Base-by-base conservation (phyloP, 2,329 filamentous ascomycete genomes). In the Fusarium sp. region DNA sequence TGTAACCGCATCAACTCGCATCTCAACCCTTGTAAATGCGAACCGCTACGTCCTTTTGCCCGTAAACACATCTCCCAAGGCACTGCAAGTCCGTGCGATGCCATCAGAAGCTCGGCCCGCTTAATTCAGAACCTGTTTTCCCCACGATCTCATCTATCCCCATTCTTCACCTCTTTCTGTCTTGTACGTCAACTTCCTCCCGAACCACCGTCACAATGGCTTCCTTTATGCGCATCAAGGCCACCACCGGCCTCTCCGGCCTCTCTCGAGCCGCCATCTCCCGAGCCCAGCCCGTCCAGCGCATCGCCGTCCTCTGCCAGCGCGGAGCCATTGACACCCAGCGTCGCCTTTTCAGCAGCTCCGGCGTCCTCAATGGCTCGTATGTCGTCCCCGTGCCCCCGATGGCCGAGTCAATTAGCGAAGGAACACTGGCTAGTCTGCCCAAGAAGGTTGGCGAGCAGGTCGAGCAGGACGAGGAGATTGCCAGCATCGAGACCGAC, bases 381-480 rank as follows among this genome's bases (percentile, higher is more conserved):
- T 52, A 62, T 26, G 62, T 71, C 43, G 68, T 74, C 59, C 61
- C 60, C 36, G 72, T 74, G 24, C 72, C 72, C 15, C 69, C 53
- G 15, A 74, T 74, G 73, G 72, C 73, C 28, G 73, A 74, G 65
- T 75, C 73, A 19, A 73, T 74, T 25, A 74, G 49, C 46, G 73
- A 74, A 26, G 73, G 73, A 43, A 74, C 73, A 19, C 25, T 74
- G 1, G 39, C 65, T 1, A 65, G 64, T 31, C 39, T 74, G 24
- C 42, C 58, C 25, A 75, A 74, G 58, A 69, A 73, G 57, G 48
- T 74, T 4, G 73, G 73, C 39, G 72, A 75, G 29, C 55, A 50
- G 24, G 61, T 74, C 15, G 72, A 74, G 36, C 65, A 62, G 26
- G 73, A 74, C 39, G 73, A 75, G 41, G 73, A 74, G 43, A 60